Evolutionary conservation across 768 basidiomycete species (phyloP).

Genomic region (Artomyces pyxidatus): DNA sequence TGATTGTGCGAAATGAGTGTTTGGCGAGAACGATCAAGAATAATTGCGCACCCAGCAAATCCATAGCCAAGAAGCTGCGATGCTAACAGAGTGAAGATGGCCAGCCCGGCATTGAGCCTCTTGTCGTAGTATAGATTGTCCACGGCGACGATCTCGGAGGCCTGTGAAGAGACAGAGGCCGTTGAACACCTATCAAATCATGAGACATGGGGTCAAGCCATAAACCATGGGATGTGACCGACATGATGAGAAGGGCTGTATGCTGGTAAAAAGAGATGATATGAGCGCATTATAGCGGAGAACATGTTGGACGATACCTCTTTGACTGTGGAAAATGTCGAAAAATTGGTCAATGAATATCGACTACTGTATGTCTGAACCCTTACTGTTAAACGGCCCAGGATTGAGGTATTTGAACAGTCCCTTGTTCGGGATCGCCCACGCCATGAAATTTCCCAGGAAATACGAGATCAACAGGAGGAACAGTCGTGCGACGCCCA

Average conservation of each 20-base stretch:
- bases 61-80: slow-evolving; percentile 35
- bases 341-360: background rate
- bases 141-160: slow-evolving; percentile 28
- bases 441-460: slow-evolving; percentile 36
- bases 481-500: slow-evolving; percentile 41
- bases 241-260: slow-evolving; percentile 20
- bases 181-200: slow-evolving; percentile 21
- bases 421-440: slow-evolving; percentile 22
- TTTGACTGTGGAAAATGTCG: slow-evolving; percentile 19
- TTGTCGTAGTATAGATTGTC: slow-evolving; percentile 25
- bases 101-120: slow-evolving; percentile 33
- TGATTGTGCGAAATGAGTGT: background rate
- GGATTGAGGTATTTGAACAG: slow-evolving; percentile 29
- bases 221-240: background rate
- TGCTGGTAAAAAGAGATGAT: slow-evolving; percentile 6
- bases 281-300: background rate
- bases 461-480: slow-evolving; percentile 46
- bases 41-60: slow-evolving; percentile 22
- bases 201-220: background rate
- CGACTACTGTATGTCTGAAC: too few relatives aligned
- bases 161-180: slow-evolving; percentile 24
- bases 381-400: slow-evolving; percentile 30
- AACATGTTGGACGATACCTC: slow-evolving; percentile 12
- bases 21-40: background rate
- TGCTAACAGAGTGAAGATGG: slow-evolving; percentile 36